Percentiles rank a stretch among this genome's conserved stretches.
Conservation (phyloP, 768 basidiomycete genomes). For the Pleurotus sapidus region DNA sequence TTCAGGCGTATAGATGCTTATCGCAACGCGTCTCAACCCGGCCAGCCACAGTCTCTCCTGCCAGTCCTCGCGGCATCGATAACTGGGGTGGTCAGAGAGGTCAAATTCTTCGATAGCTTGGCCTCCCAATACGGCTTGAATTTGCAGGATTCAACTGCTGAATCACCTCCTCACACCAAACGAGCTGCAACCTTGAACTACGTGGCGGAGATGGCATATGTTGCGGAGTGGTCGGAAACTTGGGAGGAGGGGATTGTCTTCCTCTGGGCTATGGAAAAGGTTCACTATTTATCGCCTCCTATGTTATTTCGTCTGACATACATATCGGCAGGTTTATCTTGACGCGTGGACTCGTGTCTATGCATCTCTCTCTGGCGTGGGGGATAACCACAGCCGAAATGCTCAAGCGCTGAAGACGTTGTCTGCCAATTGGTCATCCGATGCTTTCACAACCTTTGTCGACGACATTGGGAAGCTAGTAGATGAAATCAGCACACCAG, state of each 20-base stretch:
- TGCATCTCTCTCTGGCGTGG: slow-evolving; percentile 10
- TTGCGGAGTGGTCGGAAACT: slow-evolving; percentile 35
- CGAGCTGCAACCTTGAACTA: slow-evolving; percentile 65
- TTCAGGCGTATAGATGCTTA: slow-evolving; percentile 59
- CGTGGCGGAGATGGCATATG: slow-evolving; percentile 66
- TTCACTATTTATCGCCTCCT: slow-evolving; percentile 16
- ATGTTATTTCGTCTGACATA: background rate
- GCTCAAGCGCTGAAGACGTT: slow-evolving; percentile 41
- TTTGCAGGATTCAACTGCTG: slow-evolving; percentile 44
- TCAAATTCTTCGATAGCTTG: slow-evolving; percentile 57
- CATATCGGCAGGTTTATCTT: slow-evolving; percentile 52
- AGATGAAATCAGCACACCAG: slow-evolving; percentile 34
- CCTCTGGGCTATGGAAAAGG: slow-evolving; percentile 80
- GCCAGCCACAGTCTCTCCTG: slow-evolving; percentile 29
- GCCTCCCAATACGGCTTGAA: slow-evolving; percentile 42
- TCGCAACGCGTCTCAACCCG: slow-evolving; percentile 38
- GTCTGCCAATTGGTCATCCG: slow-evolving; percentile 59
- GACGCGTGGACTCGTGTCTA: slow-evolving; percentile 62
- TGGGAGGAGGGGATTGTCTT: slow-evolving; percentile 68
- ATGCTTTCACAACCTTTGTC: slow-evolving; percentile 54
- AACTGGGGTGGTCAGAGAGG: slow-evolving; percentile 53
- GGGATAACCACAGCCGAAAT: slow-evolving; percentile 6
- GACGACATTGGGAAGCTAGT: slow-evolving; percentile 45
- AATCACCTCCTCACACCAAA: slow-evolving; percentile 61
- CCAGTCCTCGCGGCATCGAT: slow-evolving; percentile 37